Evolutionary conservation across 2,329 filamentous ascomycete genomes (phyloP).

Genomic region (Epichloe glyceriae): DNA sequence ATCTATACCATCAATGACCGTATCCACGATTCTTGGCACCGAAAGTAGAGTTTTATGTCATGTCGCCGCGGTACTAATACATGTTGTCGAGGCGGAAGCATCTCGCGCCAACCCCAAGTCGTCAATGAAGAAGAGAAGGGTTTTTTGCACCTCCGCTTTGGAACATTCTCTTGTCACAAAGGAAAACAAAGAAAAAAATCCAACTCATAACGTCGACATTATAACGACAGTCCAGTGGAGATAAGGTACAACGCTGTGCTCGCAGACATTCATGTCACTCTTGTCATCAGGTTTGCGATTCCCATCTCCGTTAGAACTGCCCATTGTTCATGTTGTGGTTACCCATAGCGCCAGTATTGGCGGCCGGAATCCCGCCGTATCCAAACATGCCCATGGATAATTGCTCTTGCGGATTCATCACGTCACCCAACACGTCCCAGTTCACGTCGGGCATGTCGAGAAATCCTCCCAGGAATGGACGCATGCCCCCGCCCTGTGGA

Average conservation of each 20-base stretch:
- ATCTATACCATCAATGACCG: neutral
- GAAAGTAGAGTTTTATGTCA: slow-evolving; percentile 2
- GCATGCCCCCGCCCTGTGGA: slow-evolving; percentile 18
- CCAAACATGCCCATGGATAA: slow-evolving; percentile 20
- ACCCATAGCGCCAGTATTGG: slow-evolving; percentile 5
- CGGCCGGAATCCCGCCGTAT: slow-evolving; percentile 15
- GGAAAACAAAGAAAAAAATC: neutral
- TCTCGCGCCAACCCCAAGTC: no score
- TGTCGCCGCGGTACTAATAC: slow-evolving; percentile 9
- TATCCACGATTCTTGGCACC: neutral
- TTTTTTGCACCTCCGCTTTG: no score
- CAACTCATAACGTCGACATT: neutral
- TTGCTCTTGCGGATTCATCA: slow-evolving; percentile 15
- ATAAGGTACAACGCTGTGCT: neutral
- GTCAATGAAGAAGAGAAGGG: no score
- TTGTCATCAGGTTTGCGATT: neutral
- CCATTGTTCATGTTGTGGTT: slow-evolving; percentile 1
- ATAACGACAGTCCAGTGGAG: neutral
- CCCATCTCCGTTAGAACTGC: slow-evolving; percentile 3
- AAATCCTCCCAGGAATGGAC: slow-evolving; percentile 31
- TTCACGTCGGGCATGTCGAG: slow-evolving; percentile 30
- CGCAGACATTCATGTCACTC: neutral
- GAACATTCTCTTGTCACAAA: no score
- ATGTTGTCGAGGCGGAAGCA: slow-evolving; percentile 9
- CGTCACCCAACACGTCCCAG: slow-evolving; percentile 32